A percentile compares a stretch with the other conserved stretches of the same genome.
Evolutionary conservation across 2,329 filamentous ascomycete species (phyloP).

Genomic region (Pleurostoma richardsiae): DNA sequence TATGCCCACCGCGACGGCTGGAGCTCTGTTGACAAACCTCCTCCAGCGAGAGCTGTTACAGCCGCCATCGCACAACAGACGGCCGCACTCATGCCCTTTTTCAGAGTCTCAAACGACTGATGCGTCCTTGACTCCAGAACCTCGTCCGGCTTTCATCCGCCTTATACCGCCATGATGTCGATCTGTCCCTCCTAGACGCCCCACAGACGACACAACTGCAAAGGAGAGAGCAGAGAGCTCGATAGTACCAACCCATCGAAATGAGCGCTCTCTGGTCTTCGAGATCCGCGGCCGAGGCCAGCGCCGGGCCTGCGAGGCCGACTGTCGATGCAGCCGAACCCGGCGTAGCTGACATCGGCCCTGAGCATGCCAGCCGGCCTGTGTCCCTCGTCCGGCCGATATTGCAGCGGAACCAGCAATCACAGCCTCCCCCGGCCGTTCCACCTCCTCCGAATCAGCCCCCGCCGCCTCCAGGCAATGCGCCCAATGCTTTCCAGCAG

Average conservation of each 20-base stretch:
- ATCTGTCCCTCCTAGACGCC: too few species aligned
- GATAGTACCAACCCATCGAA: neutral
- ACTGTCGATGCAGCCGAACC: conserved; percentile 4
- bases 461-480: conserved; percentile 13
- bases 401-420: conserved; percentile 20
- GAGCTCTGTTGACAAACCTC: too few species aligned
- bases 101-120: too few species aligned
- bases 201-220: too few species aligned
- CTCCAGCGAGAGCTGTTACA: too few species aligned
- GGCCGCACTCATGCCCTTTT: too few species aligned
- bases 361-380: conserved; percentile 3
- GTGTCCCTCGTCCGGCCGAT: conserved; percentile 14
- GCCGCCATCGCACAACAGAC: too few species aligned
- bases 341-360: conserved; percentile 2
- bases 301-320: conserved; percentile 1
- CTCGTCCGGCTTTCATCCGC: too few species aligned
- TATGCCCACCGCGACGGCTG: too few species aligned
- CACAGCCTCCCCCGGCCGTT: conserved; percentile 12
- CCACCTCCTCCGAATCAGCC: conserved; percentile 15
- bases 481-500: neutral
- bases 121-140: too few species aligned
- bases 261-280: conserved; percentile 15
- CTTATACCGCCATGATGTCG: too few species aligned
- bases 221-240: too few species aligned
- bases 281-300: conserved; percentile 6